Percentiles rank a stretch among this genome's conserved stretches.
These are phyloP conservation scores for Colletotrichum sp. DNA, from an alignment of 2,329 filamentous ascomycete species.

Conservation along the genomic window DNA sequence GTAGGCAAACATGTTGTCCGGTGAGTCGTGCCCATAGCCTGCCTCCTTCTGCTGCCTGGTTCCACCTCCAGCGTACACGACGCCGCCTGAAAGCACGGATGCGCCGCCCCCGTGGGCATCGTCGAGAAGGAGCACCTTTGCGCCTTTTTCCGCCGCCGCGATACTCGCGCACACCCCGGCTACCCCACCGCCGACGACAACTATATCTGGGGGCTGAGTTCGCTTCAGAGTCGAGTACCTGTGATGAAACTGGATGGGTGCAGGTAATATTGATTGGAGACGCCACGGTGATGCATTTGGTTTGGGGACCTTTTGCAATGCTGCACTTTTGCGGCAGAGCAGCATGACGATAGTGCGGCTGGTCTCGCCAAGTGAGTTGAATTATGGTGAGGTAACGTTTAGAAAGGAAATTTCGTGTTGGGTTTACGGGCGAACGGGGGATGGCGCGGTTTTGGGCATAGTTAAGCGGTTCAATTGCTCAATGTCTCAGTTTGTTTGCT, in stretches of 20 bases:
- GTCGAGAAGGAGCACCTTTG: constrained; percentile 12
- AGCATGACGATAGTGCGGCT: not conserved
- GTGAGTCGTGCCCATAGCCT: constrained; percentile 14
- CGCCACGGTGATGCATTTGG: not conserved
- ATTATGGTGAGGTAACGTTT: not conserved
- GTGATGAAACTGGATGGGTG: not conserved
- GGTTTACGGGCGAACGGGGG: not conserved
- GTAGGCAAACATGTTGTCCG: constrained; percentile 21
- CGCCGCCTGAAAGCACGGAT: constrained; percentile 17
- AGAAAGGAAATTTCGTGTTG: not conserved
- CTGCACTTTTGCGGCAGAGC: not conserved
- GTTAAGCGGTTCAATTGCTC: not conserved
- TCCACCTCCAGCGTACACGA: constrained; percentile 22
- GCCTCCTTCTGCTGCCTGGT: constrained; percentile 17
- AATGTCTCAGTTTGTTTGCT: not conserved
- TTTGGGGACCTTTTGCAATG: not conserved
- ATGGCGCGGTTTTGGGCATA: not conserved
- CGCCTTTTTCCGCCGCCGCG: constrained; percentile 13
- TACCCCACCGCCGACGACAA: not conserved
- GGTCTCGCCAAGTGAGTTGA: not conserved
- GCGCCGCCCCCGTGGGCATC: not conserved
- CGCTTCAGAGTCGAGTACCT: not conserved
- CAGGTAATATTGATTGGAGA: not conserved
- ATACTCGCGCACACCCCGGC: constrained; percentile 3
- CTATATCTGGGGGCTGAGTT: not conserved